Conservation (phyloP, 768 basidiomycete genomes). For the Albatrellus ellisii region DNA sequence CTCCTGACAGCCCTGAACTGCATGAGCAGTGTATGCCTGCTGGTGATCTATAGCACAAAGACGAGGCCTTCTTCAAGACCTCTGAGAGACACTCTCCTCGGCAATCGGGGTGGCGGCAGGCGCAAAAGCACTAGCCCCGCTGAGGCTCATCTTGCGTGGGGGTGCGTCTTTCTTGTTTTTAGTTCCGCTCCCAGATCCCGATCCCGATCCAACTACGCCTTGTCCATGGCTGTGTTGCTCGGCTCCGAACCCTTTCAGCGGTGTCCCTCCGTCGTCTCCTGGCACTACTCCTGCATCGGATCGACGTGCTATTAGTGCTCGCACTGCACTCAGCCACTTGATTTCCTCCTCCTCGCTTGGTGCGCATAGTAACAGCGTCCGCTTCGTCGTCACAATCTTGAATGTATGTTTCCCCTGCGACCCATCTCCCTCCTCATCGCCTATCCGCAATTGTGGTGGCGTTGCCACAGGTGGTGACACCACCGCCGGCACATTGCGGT, state of each 20-base stretch:
- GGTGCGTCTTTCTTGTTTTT: constrained; percentile 18
- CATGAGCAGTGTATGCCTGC: too few relatives aligned
- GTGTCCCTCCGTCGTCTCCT: constrained; percentile 16
- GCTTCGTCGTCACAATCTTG: constrained; percentile 93
- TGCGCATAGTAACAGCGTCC: constrained; percentile 80
- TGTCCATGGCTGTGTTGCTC: constrained; percentile 10
- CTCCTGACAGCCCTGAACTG: too few relatives aligned
- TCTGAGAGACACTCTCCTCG: constrained; percentile 10
- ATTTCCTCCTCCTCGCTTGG: constrained; percentile 98
- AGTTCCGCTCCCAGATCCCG: constrained; percentile 14
- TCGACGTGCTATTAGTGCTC: constrained; percentile 77
- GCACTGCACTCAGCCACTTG: constrained; percentile 91
- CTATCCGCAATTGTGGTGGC: constrained; percentile 22
- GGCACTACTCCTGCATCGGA: constrained; percentile 22
- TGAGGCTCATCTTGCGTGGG: constrained; percentile 20
- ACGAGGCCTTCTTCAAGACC: background rate
- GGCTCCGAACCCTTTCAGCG: constrained; percentile 9
- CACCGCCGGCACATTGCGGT: constrained; percentile 29
- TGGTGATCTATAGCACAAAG: too few relatives aligned
- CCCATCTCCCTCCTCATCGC: constrained; percentile 27
- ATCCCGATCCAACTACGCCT: constrained; percentile 12
- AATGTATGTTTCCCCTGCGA: constrained; percentile 48
- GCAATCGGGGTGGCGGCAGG: constrained; percentile 14
- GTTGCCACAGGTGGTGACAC: constrained; percentile 21
- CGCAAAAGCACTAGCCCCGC: constrained; percentile 15